Evolutionary conservation across 257 asterid genomes (phyloP), one percentile per base, ranked within the genome.

Genomic region (Ilex asprella): DNA sequence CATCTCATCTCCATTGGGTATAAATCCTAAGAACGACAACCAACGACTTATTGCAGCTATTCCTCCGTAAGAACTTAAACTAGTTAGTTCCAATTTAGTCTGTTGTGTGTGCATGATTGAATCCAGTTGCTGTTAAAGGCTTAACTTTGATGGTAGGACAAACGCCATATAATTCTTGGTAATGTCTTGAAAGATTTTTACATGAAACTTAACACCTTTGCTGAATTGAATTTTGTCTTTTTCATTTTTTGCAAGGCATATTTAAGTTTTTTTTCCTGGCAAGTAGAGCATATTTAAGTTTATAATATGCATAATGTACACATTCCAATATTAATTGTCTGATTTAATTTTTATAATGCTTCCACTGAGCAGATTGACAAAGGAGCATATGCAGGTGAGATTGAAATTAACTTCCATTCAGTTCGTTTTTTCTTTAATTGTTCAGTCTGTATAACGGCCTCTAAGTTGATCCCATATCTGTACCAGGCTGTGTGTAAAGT

Each of bases 371-470:
- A 88, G 98, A 66, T 75, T 91, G 83, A 88, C 98, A 39, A 91
- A 88, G 82, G 95, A 91, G 73, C 96, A 88, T 79, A 81, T 80
- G 77, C 95, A 86, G 88, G 96, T 89, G 73, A 77, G 89, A 41
- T 7, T 11, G 12, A 6, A 32, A n/a, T 65, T 54, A 8, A 59
- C 30, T 64, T 59, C 21, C 49, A 53, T 64, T 66, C 27, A 21
- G 58, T 67, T 61, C 75, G 51, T 72, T n/a, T 47, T 35, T 30
- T 60, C 32, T 32, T 44, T 11, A 51, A 41, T 71, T 59, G 39
- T 63, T 60, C 58, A 1, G 27, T 21, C 27, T 21, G 27, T 21
- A 21, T 21, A 21, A 21, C 27, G 27, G 27, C 27, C 27, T 21
- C 27, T 21, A 21, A 21, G 27, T 21, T 21, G 27, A 21, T 21